Percentiles rank a stretch among this genome's conserved stretches.
These are phyloP conservation scores for Anisodus tanguticus DNA, from an alignment of 257 asterid genomes.

Conservation along the genomic window DNA sequence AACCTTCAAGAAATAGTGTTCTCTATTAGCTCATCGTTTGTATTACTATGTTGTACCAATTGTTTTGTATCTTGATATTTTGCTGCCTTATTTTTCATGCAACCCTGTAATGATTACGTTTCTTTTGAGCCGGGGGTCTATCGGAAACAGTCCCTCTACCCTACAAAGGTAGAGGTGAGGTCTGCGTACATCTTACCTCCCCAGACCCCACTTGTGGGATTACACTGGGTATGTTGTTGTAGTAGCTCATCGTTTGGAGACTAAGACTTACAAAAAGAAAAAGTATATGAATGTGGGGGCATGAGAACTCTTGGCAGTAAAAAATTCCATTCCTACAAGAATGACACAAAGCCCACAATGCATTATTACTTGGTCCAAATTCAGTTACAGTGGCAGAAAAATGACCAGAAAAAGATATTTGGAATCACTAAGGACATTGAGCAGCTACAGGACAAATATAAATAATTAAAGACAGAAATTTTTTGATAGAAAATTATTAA, in stretches of 20 bases:
- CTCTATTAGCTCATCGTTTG: background rate
- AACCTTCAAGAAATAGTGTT: background rate
- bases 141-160: too few relatives aligned
- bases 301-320: background rate
- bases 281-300: background rate
- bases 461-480: background rate
- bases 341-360: conserved; percentile 4
- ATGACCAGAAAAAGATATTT: background rate
- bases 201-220: too few relatives aligned
- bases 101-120: too few relatives aligned
- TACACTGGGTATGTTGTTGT: too few relatives aligned
- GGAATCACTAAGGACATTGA: background rate
- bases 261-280: conserved; percentile 5
- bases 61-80: too few relatives aligned
- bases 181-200: too few relatives aligned
- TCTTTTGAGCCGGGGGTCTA: too few relatives aligned
- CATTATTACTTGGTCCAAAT: conserved; percentile 12
- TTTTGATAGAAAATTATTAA: background rate
- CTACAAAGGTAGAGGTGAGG: too few relatives aligned
- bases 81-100: too few relatives aligned
- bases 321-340: background rate
- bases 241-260: background rate
- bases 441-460: background rate
- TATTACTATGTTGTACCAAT: too few relatives aligned
- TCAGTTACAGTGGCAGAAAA: conserved; percentile 15